Conservation (phyloP, 2,329 filamentous ascomycete genomes). For the Aschersonia sp. region DNA sequence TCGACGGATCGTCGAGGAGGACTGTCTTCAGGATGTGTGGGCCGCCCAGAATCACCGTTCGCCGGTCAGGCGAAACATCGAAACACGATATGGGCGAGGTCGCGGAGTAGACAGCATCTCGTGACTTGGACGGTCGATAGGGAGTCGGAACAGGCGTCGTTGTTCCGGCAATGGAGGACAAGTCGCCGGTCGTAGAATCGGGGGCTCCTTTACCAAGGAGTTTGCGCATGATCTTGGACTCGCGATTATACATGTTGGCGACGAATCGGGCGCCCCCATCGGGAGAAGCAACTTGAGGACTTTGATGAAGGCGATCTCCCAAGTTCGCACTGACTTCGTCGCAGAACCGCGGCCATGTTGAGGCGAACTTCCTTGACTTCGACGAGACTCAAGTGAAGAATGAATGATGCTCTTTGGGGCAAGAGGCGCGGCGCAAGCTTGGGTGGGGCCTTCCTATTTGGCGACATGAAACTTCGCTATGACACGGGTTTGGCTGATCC, state of each 20-base stretch:
- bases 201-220: conserved; percentile 39
- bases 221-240: conserved; percentile 45
- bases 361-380: too few species aligned
- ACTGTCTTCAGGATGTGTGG: conserved; percentile 47
- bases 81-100: conserved; percentile 40
- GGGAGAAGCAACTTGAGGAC: conserved; percentile 6
- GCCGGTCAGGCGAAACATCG: conserved; percentile 42
- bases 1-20: conserved; percentile 31
- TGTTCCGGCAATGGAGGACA: conserved; percentile 30
- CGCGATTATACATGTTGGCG: conserved; percentile 33
- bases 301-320: too few species aligned
- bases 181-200: conserved; percentile 30
- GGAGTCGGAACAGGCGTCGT: conserved; percentile 20
- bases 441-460: too few species aligned
- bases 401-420: too few species aligned
- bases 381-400: too few species aligned
- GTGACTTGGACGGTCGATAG: conserved; percentile 38
- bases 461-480: too few species aligned
- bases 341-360: too few species aligned
- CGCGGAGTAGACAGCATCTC: conserved; percentile 37
- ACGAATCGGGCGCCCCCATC: conserved; percentile 7
- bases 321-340: too few species aligned
- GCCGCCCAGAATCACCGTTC: conserved; percentile 41
- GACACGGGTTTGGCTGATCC: too few species aligned
- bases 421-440: too few species aligned